These are phyloP conservation scores for Magnaporthiopsis incrustans DNA, from an alignment of 2,329 filamentous ascomycete species.

Conservation along the genomic window DNA sequence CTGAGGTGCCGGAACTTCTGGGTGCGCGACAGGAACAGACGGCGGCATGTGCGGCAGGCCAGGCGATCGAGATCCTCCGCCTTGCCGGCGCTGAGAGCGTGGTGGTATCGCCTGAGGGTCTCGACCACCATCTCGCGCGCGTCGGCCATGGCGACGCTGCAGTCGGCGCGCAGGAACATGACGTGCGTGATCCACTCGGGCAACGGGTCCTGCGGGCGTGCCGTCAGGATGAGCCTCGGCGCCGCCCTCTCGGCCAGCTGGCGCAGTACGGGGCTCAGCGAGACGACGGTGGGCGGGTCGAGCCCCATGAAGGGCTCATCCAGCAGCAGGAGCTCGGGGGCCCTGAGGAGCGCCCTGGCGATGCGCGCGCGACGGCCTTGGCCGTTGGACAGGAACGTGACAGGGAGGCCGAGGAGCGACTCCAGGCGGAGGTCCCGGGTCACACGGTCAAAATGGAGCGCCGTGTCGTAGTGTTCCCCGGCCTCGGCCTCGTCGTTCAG, in stretches of 20 bases:
- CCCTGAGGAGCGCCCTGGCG: conserved; percentile 71
- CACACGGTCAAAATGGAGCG: conserved; percentile 45
- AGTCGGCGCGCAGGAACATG: conserved; percentile 60
- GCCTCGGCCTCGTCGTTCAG: conserved; percentile 25
- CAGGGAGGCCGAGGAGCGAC: conserved; percentile 67
- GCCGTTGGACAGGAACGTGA: conserved; percentile 87
- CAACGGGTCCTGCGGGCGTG: conserved; percentile 77
- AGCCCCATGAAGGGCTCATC: conserved; percentile 97
- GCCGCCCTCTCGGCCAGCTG: conserved; percentile 56
- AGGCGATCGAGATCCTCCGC: conserved; percentile 14
- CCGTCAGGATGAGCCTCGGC: conserved; percentile 68
- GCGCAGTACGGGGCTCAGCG: conserved; percentile 63
- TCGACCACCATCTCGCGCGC: conserved; percentile 54
- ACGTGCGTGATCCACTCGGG: conserved; percentile 89
- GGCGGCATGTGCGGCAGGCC: not conserved
- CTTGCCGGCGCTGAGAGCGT: conserved; percentile 14
- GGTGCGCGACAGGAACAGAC: not conserved
- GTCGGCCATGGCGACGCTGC: conserved; percentile 59
- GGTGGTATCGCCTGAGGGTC: conserved; percentile 39
- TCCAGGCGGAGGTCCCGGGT: conserved; percentile 62
- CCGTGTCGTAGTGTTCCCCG: conserved; percentile 35
- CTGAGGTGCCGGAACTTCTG: not conserved
- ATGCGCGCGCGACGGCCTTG: conserved; percentile 84
- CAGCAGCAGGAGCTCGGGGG: conserved; percentile 73
- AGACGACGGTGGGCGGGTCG: conserved; percentile 71